Percentiles rank a stretch among this genome's conserved stretches.
phyloP scores from a whole-genome alignment of 345 rosid genomes.

The Eucalyptus tenuipes region DNA sequence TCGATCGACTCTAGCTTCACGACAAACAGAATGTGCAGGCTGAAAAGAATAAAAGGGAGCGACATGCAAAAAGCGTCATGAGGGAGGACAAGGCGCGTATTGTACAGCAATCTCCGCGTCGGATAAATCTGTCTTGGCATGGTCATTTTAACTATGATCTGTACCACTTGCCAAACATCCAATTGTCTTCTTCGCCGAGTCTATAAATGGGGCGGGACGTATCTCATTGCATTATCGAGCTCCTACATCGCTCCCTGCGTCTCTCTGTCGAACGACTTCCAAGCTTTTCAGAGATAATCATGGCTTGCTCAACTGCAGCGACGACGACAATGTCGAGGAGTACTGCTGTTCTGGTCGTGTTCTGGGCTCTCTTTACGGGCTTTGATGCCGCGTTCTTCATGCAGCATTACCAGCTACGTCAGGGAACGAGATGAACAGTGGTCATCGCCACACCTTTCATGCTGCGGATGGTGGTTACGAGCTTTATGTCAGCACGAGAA shows the following conservation, averaged over 20 bases:
- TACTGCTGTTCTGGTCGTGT: not conserved
- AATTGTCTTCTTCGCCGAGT: not conserved
- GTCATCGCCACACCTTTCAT: not conserved
- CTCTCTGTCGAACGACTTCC: not conserved
- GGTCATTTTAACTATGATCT: not conserved
- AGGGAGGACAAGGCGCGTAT: not conserved
- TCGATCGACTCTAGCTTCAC: too few species aligned
- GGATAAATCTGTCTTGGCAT: not conserved
- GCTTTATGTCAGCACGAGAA: not conserved
- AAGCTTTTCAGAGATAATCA: not conserved
- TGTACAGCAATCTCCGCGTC: not conserved
- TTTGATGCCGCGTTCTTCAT: not conserved
- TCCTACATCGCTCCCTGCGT: not conserved
- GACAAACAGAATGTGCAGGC: too few species aligned
- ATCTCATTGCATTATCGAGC: not conserved
- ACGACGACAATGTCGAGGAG: not conserved
- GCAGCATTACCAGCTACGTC: not conserved
- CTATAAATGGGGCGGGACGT: not conserved
- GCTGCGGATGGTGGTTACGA: not conserved
- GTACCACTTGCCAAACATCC: not conserved
- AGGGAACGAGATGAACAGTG: not conserved
- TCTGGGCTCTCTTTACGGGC: not conserved
- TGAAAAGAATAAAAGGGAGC: too few species aligned
- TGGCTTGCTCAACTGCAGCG: not conserved
- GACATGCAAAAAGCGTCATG: not conserved